Conservation (phyloP, 768 basidiomycete species). For the Termitomyces sp. region DNA sequence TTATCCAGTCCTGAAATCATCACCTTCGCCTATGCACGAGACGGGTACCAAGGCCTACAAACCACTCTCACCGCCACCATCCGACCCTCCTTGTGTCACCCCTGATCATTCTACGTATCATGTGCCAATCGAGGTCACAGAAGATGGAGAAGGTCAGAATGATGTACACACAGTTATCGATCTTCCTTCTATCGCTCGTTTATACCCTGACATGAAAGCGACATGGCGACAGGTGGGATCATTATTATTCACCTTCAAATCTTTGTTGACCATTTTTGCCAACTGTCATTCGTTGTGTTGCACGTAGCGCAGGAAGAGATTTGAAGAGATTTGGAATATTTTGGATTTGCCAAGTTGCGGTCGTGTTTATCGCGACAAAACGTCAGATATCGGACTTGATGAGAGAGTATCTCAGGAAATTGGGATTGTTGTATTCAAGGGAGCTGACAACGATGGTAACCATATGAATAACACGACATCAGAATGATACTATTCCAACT, state of each 20-base stretch:
- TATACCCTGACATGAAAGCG: constrained; percentile 7
- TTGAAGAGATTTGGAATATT: constrained; percentile 13
- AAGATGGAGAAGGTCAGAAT: not conserved
- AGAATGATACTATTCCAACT: too few relatives aligned
- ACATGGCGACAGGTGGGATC: constrained; percentile 9
- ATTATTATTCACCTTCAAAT: not conserved
- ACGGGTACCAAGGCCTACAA: not conserved
- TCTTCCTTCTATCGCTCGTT: constrained; percentile 1
- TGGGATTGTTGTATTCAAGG: not conserved
- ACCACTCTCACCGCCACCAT: constrained; percentile 11
- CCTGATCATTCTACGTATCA: not conserved
- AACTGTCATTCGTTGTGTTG: not conserved
- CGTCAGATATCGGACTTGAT: not conserved
- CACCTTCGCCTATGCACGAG: not conserved
- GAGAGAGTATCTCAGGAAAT: not conserved
- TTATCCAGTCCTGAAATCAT: not conserved
- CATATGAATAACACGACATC: not conserved
- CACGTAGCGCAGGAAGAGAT: constrained; percentile 13
- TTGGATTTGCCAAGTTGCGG: constrained; percentile 17
- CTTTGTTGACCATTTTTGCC: not conserved
- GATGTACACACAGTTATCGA: not conserved
- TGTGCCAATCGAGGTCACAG: not conserved
- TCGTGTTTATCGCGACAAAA: constrained; percentile 13
- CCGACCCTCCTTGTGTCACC: not conserved
- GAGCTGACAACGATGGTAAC: not conserved